Conservation (phyloP, 2,329 filamentous ascomycete genomes). For the Akanthomyces muscarius region DNA sequence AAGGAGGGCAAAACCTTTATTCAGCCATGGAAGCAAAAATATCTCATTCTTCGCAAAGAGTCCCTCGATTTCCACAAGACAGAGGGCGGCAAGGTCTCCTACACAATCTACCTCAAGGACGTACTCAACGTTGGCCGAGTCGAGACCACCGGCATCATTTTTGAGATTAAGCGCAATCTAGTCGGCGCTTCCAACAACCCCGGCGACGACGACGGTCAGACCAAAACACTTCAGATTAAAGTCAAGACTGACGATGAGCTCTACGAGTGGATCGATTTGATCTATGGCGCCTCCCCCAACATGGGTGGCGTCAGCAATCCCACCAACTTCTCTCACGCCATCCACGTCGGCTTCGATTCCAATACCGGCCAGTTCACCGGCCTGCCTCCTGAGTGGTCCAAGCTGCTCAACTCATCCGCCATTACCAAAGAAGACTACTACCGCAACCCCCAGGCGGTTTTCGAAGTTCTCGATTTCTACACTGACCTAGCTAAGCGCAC, state of each 20-base stretch:
- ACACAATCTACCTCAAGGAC: conserved; percentile 79
- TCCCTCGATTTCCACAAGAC: conserved; percentile 93
- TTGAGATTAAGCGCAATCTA: conserved; percentile 80
- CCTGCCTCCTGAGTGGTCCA: conserved; percentile 93
- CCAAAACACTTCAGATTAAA: conserved; percentile 82
- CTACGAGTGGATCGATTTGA: conserved; percentile 98
- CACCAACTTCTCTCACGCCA: conserved; percentile 94
- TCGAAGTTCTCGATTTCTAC: conserved; percentile 81
- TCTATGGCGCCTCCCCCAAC: conserved; percentile 92
- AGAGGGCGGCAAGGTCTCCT: conserved; percentile 81
- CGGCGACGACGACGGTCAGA: conserved; percentile 73
- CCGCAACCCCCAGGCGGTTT: conserved; percentile 84
- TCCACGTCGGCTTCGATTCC: conserved; percentile 96
- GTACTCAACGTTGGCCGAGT: conserved; percentile 88
- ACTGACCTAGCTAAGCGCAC: conserved; percentile 75
- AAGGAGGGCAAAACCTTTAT: conserved; percentile 90
- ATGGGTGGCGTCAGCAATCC: conserved; percentile 99
- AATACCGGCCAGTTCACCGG: conserved; percentile 93
- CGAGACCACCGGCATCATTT: conserved; percentile 85
- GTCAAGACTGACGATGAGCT: conserved; percentile 95
- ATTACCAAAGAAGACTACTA: conserved; percentile 99
- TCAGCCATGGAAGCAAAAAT: conserved; percentile 84
- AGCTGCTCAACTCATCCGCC: conserved; percentile 89
- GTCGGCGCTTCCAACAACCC: conserved; percentile 67
- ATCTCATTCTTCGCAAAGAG: conserved; percentile 86